Evolutionary conservation across 1,284 basidiomycete species (phyloP).

Genomic region (Entoloma clypeatum): DNA sequence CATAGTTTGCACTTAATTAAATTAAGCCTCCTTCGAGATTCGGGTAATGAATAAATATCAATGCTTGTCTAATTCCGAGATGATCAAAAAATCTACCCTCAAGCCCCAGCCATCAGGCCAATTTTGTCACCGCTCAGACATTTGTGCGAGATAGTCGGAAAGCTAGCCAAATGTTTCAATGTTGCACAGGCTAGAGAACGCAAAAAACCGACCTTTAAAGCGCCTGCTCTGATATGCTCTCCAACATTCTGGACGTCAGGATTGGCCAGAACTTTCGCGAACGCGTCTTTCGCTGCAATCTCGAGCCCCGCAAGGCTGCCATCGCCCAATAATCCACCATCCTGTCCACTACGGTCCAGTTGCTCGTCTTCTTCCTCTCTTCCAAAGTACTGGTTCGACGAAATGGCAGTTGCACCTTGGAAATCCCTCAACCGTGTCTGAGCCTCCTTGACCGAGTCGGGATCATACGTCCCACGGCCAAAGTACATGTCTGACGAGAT

Average conservation of each 20-base stretch:
- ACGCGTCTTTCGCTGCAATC: slow-evolving; percentile 75
- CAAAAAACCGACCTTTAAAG: slow-evolving; percentile 67
- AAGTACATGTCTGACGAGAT: slow-evolving; percentile 99
- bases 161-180: slow-evolving; percentile 40
- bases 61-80: too few species aligned
- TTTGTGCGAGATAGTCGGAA: slow-evolving; percentile 75
- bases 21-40: too few species aligned
- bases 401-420: slow-evolving; percentile 91
- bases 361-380: slow-evolving; percentile 73
- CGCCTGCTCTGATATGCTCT: slow-evolving; percentile 79
- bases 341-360: slow-evolving; percentile 38
- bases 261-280: slow-evolving; percentile 78
- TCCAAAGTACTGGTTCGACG: slow-evolving; percentile 94
- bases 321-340: slow-evolving; percentile 56
- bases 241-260: slow-evolving; percentile 89
- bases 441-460: slow-evolving; percentile 69
- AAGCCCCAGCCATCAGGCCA: too few species aligned
- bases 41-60: too few species aligned
- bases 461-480: slow-evolving; percentile 86
- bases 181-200: slow-evolving; percentile 4
- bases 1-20: too few species aligned
- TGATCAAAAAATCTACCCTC: neutral
- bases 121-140: slow-evolving; percentile 60
- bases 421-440: slow-evolving; percentile 82
- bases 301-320: slow-evolving; percentile 76